Evolutionary conservation across 495 filamentous ascomycete species (phyloP), one percentile per base, ranked within the genome.

Genomic region (Geopyxis carbonaria): DNA sequence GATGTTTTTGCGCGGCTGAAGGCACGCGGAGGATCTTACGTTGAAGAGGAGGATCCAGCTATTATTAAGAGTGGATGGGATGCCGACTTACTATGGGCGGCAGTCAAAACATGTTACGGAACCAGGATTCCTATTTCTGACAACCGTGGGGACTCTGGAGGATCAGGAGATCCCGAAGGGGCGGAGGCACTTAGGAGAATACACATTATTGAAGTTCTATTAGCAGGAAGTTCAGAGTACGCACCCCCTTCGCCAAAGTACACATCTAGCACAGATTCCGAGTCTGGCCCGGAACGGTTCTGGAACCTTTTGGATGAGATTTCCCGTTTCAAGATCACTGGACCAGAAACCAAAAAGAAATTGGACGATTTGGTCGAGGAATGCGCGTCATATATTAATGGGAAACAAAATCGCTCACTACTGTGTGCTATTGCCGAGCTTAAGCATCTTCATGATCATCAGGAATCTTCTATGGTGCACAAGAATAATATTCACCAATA

Each of bases 51-150:
- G 20, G 51, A 55, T 31, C 50, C 50, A 13, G 25, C 28, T 5
- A 46, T 55, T n/a, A 28, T 35, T 20, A 55, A 42, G 30, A 45
- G 43, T 32, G 41, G 40, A 21, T 48, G 40, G 31, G 46, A 53
- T 27, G 46, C 51, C 30, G 42, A 46, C 22, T 25, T 53, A 34
- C 34, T 54, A 21, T 54, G 50, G 51, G 50, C 50, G 15, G 50
- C 50, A 14, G 45, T 55, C 20, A 55, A 53, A 27, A 38, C 54
- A 42, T 48, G 46, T 30, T 55, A 55, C 23, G 51, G 51, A 22
- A 55, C 51, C 5, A 45, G 50, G 11, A 47, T 53, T 32, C 51
- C 51, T 13, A 44, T 19, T 9, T 51, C 49, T 22, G 49, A 52
- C 31, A 52, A 52, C 25, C 45, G 48, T 13, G 47, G 33, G 19